Base-by-base conservation (phyloP, 2,329 filamentous ascomycete genomes). In the Stagonosporopsis tanaceti region DNA sequence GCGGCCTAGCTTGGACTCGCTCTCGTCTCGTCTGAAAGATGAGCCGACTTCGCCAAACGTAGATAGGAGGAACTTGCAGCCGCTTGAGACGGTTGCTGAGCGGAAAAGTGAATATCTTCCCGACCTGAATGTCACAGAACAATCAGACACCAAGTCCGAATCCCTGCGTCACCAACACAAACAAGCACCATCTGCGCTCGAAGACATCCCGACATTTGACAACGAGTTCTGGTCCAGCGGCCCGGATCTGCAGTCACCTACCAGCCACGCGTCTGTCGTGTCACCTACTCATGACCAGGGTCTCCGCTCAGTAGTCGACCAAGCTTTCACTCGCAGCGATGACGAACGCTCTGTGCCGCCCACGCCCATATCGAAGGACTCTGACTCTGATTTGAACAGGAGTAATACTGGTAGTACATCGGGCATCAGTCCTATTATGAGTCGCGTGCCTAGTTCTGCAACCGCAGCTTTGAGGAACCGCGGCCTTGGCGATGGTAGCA, bases 371-470 rank as follows among this genome's bases (percentile, higher is more conserved):
- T 83, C 83, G 20, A 77, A 76, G 34, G 75, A 76, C 52, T 69
- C 69, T 5, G 72, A 71, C 11, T 75, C 73, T 2, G 82, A 77
- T 38, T 75, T 87, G n/a, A 79, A 76, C 34, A 79, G 87, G 59
- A 87, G 84, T 50, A 84, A 88, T 63, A 89, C 86, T 55, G 83
- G 83, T 58, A 87, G 86, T 60, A 89, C 87, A 8, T 81, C 83
- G 46, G 80, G 80, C 27, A 86, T 90, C 60, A 89, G 87, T 67
- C 88, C 88, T 1, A 89, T 90, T 51, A 88, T 89, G 72, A 84
- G 80, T 62, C 77, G 79, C 48, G 82, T 81, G n/a, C 80, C 83
- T 6, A 82, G 82, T 56, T 74, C 75, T 45, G 76, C 75, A 50
- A 62, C 76, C 38, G 67, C 75, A 57, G 69, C 75, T 47, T 37